Base-by-base conservation (phyloP, 805 yeast species). In the Nakazawaea anatomiae region DNA sequence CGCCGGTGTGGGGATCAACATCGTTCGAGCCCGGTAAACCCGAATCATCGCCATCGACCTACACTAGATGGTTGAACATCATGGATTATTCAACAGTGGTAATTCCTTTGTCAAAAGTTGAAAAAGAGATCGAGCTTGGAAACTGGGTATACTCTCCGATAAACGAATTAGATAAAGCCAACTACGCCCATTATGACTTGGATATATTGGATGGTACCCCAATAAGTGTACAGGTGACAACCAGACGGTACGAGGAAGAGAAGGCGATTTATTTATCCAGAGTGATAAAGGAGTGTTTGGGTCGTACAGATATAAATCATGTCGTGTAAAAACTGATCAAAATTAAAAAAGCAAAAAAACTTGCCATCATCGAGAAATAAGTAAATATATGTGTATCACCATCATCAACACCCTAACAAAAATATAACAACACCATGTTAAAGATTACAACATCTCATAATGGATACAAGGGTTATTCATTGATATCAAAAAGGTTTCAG, bases 191-290 rank as follows among this genome's bases (percentile, higher is more conserved):
- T 39, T 80, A 80, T 64, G 69, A 76, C 50, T 73, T 81, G 6
- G 76, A 73, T 49, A 64, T 70, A 42, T 67, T 64, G 48, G 68
- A 72, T 52, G 79, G 78, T 4, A 79, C 78, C 58, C 85, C 87
- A 0, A 79, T 82, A 3, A 70, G 75, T 3, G 55, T 82, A 6
- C 89, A 83, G 59, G 55, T 83, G 28, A 73, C 80, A 14, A 75
- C 83, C 29, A 70, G 75, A 50, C 69, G 82, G 52, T 76, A 74
- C 50, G 76, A 81, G 54, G 89, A 83, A 58, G 89, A 83, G 58
- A 76, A 77, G 58, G 74, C 75, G 4, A 60, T 80, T 32, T 71
- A 65, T 5, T 58, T 75, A 54, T 64, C 69, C 47, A 60, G 64
- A 49, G 54, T 57, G n/a, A 57, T 64, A 12, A 39, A 41, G 14